Percentiles rank a stretch among this genome's conserved stretches.
These are phyloP conservation scores for Aspergillus jensenii DNA, from an alignment of 2,329 filamentous ascomycete genomes.

Conservation along the genomic window DNA sequence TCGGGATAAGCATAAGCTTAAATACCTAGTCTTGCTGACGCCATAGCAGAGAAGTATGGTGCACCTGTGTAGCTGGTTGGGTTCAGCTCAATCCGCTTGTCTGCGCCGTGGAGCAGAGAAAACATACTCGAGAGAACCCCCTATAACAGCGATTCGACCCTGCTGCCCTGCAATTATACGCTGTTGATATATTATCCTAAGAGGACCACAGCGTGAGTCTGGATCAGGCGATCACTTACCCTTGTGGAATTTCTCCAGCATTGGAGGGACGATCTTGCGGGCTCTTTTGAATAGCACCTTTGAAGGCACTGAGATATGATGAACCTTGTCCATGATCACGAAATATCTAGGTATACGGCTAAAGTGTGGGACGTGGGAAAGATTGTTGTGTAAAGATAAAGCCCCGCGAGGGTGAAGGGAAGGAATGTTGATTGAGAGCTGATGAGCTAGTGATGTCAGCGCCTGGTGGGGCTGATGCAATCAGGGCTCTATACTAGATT, in stretches of 20 bases:
- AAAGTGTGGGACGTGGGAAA: not conserved
- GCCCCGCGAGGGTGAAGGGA: not conserved
- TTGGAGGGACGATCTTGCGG: slow-evolving; percentile 86
- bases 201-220: not conserved
- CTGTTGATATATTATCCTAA: not conserved
- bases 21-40: slow-evolving; percentile 74
- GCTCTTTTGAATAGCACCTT: slow-evolving; percentile 76
- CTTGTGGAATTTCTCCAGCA: slow-evolving; percentile 96
- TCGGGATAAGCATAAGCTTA: not conserved
- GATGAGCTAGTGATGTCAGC: slow-evolving; percentile 34
- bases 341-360: not conserved
- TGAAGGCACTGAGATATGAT: slow-evolving; percentile 63
- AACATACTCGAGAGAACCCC: slow-evolving; percentile 76
- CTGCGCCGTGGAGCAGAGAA: not conserved
- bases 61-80: slow-evolving; percentile 76
- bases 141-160: slow-evolving; percentile 88
- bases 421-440: slow-evolving; percentile 6
- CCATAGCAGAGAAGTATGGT: slow-evolving; percentile 97
- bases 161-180: slow-evolving; percentile 67
- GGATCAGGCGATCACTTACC: slow-evolving; percentile 52
- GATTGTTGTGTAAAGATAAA: not conserved
- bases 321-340: slow-evolving; percentile 30
- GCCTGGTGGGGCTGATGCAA: slow-evolving; percentile 29
- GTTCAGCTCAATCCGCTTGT: slow-evolving; percentile 9
- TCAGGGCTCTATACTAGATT: not conserved